A percentile compares a stretch with the other conserved stretches of the same genome.
Conservation (phyloP, 2,329 filamentous ascomycete species). For the Pseudogymnoascus sp. region DNA sequence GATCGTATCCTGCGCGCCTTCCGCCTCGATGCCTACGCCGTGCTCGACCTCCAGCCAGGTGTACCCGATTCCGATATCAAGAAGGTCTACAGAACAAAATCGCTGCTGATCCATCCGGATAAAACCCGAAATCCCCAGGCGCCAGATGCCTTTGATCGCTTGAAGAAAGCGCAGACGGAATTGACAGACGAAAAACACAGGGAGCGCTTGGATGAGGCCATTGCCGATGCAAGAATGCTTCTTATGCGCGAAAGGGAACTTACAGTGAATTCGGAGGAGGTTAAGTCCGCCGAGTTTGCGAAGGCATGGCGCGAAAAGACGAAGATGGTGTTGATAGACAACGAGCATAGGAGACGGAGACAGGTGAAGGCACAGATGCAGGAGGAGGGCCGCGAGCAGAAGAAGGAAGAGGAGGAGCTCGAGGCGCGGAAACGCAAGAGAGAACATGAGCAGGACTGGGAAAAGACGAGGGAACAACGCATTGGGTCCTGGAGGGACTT, state of each 20-base stretch:
- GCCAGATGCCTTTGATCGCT: conserved; percentile 89
- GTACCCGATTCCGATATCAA: conserved; percentile 97
- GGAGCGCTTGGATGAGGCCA: conserved; percentile 80
- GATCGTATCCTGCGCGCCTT: conserved; percentile 90
- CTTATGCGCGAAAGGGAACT: conserved; percentile 92
- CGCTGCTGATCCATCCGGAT: conserved; percentile 97
- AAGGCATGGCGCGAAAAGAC: conserved; percentile 85
- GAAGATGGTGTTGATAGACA: conserved; percentile 82
- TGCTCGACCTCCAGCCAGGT: conserved; percentile 90
- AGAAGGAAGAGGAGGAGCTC: conserved; percentile 74
- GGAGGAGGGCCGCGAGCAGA: conserved; percentile 86
- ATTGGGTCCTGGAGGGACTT: conserved; percentile 94
- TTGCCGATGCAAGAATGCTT: conserved; percentile 90
- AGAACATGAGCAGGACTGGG: conserved; percentile 92
- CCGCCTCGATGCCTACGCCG: conserved; percentile 73
- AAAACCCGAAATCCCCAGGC: conserved; percentile 88
- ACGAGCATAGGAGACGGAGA: conserved; percentile 73
- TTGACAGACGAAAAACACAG: conserved; percentile 93
- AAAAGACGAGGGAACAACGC: conserved; percentile 79
- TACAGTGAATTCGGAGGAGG: conserved; percentile 78
- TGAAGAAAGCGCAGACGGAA: conserved; percentile 88
- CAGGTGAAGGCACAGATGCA: conserved; percentile 93
- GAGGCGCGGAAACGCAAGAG: conserved; percentile 76
- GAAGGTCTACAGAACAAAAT: conserved; percentile 87
- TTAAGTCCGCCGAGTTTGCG: conserved; percentile 75